Evolutionary conservation across 768 basidiomycete genomes (phyloP).

Genomic region (Floccularia luteovirens): DNA sequence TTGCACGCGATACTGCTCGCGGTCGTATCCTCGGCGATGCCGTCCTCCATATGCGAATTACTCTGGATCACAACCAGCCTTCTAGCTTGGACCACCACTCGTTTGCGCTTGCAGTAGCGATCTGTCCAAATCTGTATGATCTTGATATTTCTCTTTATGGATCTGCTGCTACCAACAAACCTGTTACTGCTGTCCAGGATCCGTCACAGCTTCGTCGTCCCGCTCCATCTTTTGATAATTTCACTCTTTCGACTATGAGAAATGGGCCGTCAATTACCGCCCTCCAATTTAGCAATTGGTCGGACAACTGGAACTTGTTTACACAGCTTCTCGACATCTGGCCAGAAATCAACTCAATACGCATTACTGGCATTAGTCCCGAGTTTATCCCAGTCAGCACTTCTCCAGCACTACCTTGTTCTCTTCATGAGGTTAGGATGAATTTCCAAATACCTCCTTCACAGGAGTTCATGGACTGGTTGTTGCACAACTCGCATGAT

Average conservation of each 20-base stretch:
- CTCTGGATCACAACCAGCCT: conserved; percentile 66
- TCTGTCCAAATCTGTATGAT: conserved; percentile 52
- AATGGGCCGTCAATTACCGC: conserved; percentile 45
- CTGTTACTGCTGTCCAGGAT: conserved; percentile 40
- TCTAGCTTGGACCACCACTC: conserved; percentile 43
- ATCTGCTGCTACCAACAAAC: conserved; percentile 38
- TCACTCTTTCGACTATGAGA: conserved; percentile 42
- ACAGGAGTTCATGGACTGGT: conserved; percentile 60
- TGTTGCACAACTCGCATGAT: conserved; percentile 48
- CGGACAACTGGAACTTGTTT: conserved; percentile 48
- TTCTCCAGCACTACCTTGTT: conserved; percentile 33
- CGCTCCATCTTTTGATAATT: conserved; percentile 47
- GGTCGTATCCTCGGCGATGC: conserved; percentile 45
- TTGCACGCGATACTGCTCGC: conserved; percentile 35
- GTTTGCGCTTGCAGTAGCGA: conserved; percentile 49
- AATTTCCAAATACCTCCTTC: conserved; percentile 62
- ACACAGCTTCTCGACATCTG: conserved; percentile 59
- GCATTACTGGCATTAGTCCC: conserved; percentile 53
- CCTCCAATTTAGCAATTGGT: conserved; percentile 67
- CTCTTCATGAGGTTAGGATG: conserved; percentile 47
- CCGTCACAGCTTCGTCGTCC: conserved; percentile 37
- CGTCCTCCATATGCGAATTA: conserved; percentile 44
- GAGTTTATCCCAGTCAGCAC: conserved; percentile 31
- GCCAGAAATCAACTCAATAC: conserved; percentile 48
- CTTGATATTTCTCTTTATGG: conserved; percentile 57